A percentile compares a stretch with the other conserved stretches of the same genome.
These are phyloP conservation scores for Moesziomyces sp. DNA, from an alignment of 1,284 basidiomycete genomes.

Conservation along the genomic window DNA sequence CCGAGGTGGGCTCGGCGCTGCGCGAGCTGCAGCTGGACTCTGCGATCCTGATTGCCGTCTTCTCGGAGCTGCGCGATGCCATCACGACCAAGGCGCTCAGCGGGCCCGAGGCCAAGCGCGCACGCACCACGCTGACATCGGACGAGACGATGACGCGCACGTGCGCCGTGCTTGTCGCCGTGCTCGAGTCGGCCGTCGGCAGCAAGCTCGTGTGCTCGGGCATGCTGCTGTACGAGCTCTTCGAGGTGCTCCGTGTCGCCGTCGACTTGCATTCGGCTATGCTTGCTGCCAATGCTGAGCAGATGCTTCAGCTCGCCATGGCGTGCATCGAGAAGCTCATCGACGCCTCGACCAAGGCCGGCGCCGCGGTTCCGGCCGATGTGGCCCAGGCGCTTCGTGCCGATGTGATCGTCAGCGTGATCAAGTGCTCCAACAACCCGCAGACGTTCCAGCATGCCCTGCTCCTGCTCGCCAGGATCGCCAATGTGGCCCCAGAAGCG, in stretches of 20 bases:
- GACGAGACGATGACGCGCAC: constrained; percentile 46
- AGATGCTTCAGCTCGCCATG: constrained; percentile 83
- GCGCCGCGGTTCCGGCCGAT: constrained; percentile 37
- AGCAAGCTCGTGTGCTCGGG: constrained; percentile 76
- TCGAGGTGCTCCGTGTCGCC: constrained; percentile 80
- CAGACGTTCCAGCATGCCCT: constrained; percentile 94
- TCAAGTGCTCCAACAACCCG: constrained; percentile 79
- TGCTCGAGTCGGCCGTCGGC: constrained; percentile 79
- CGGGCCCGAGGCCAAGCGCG: constrained; percentile 67
- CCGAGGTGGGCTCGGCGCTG: constrained; percentile 42
- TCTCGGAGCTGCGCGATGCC: constrained; percentile 73
- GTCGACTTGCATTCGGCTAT: constrained; percentile 71
- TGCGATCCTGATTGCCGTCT: constrained; percentile 73
- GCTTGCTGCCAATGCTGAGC: constrained; percentile 79
- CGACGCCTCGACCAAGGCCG: constrained; percentile 69
- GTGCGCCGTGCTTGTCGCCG: constrained; percentile 64
- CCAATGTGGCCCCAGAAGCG: constrained; percentile 85
- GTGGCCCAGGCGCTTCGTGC: constrained; percentile 55
- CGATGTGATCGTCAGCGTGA: constrained; percentile 60
- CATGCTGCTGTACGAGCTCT: constrained; percentile 78
- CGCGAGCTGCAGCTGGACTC: constrained; percentile 61
- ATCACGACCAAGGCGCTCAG: constrained; percentile 70
- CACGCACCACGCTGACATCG: constrained; percentile 36
- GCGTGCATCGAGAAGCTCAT: constrained; percentile 78
- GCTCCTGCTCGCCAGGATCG: constrained; percentile 85